Conservation (phyloP, 495 filamentous ascomycete species). For the Bombardia bombarda region DNA sequence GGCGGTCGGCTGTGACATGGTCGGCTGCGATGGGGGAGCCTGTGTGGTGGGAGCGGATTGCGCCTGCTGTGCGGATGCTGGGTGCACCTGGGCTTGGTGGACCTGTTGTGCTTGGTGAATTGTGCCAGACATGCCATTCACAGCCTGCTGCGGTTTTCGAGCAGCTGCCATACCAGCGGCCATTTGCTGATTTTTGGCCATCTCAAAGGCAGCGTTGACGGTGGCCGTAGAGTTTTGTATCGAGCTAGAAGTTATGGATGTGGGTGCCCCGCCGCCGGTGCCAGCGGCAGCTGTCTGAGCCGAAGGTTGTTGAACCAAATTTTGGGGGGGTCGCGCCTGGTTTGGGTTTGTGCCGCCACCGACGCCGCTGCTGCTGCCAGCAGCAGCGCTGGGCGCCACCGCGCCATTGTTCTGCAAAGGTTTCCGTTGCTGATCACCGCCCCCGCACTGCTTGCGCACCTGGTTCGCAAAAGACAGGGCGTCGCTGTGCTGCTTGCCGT, state of each 20-base stretch:
- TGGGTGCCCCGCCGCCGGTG: too few relatives aligned
- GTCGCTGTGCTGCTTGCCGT: slow-evolving; percentile 26
- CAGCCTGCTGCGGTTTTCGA: slow-evolving; percentile 20
- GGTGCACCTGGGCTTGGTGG: slow-evolving; percentile 13
- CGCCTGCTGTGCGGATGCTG: background rate
- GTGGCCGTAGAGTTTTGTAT: slow-evolving; percentile 27
- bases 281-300: too few relatives aligned
- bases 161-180: slow-evolving; percentile 24
- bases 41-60: background rate
- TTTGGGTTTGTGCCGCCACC: slow-evolving; percentile 2
- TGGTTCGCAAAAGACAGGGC: slow-evolving; percentile 23
- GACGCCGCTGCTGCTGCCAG: too few relatives aligned
- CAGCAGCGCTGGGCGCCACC: slow-evolving; percentile 1
- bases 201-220: slow-evolving; percentile 44
- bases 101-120: slow-evolving; percentile 10
- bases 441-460: slow-evolving; percentile 24
- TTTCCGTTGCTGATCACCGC: slow-evolving; percentile 7
- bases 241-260: too few relatives aligned
- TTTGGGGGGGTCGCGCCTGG: slow-evolving; percentile 11
- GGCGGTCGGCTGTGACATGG: slow-evolving; percentile 14
- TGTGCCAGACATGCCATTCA: slow-evolving; percentile 17
- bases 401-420: slow-evolving; percentile 13
- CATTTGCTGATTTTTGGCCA: slow-evolving; percentile 44
- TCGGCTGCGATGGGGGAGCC: slow-evolving; percentile 2
- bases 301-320: slow-evolving; percentile 1